Evolutionary conservation across 2,329 filamentous ascomycete genomes (phyloP).

Genomic region (Ceratocystis destructans): DNA sequence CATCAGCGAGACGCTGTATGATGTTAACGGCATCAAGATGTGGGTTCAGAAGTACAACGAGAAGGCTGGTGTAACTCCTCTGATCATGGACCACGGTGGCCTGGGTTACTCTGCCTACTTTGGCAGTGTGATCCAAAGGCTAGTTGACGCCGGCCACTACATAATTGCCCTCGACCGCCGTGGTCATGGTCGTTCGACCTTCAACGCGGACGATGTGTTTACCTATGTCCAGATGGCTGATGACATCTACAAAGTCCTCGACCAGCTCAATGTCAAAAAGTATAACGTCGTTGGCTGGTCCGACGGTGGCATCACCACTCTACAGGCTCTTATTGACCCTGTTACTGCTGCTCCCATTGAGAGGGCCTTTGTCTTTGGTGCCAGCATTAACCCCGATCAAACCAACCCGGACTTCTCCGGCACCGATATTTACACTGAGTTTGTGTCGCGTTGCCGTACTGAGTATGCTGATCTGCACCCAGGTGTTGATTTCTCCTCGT

Average conservation of each 20-base stretch:
- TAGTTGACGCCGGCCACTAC: constrained; percentile 26
- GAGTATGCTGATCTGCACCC: constrained; percentile 30
- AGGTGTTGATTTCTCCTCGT: constrained; percentile 27
- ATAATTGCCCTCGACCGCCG: constrained; percentile 31
- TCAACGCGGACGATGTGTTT: constrained; percentile 27
- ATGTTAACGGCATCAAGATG: constrained; percentile 29
- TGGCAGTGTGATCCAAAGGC: constrained; percentile 27
- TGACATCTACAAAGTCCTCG: constrained; percentile 27
- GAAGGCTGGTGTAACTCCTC: constrained; percentile 24
- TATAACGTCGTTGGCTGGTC: constrained; percentile 31
- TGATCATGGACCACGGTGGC: constrained; percentile 31
- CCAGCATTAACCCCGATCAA: constrained; percentile 25
- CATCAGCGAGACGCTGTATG: constrained; percentile 24
- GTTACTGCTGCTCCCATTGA: constrained; percentile 25
- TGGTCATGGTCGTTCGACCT: constrained; percentile 31
- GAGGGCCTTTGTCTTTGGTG: constrained; percentile 31
- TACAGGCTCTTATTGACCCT: constrained; percentile 27
- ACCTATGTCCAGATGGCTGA: constrained; percentile 29
- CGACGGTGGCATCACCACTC: constrained; percentile 30
- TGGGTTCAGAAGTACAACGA: constrained; percentile 33
- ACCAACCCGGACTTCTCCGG: constrained; percentile 27
- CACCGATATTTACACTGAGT: constrained; percentile 26
- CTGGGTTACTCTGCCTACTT: constrained; percentile 32
- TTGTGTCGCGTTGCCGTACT: constrained; percentile 26
- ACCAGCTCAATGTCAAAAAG: constrained; percentile 23